These are phyloP conservation scores for Glycine tomentella DNA, from an alignment of 306 rosid species.

Conservation along the genomic window DNA sequence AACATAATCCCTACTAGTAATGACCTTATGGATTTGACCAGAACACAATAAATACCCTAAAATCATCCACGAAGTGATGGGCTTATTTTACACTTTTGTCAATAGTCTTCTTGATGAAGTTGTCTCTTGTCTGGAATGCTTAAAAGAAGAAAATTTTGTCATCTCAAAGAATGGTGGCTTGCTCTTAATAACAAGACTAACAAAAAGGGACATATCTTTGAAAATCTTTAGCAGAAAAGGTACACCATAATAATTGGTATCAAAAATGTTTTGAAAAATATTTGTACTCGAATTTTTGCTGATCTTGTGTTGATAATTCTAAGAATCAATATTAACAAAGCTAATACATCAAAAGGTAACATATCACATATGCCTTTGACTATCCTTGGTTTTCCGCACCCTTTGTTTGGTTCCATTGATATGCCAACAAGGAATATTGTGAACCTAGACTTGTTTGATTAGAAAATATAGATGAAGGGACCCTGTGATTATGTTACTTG, in stretches of 20 bases:
- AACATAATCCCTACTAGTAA: slow-evolving; percentile 55
- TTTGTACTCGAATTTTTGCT: slow-evolving; percentile 54
- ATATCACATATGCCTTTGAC: slow-evolving; percentile 33
- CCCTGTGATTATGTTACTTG: slow-evolving; percentile 33
- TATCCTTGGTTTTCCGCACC: slow-evolving; percentile 68
- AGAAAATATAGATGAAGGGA: slow-evolving; percentile 49
- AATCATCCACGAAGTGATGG: slow-evolving; percentile 30
- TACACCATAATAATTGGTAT: slow-evolving; percentile 54
- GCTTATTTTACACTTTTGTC: slow-evolving; percentile 9
- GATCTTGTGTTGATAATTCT: slow-evolving; percentile 54
- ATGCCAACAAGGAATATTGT: background rate
- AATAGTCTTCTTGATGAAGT: slow-evolving; percentile 53
- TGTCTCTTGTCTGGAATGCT: slow-evolving; percentile 43
- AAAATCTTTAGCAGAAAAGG: slow-evolving; percentile 47
- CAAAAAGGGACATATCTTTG: slow-evolving; percentile 51
- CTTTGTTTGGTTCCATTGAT: slow-evolving; percentile 59
- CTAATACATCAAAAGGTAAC: background rate
- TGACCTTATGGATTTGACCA: slow-evolving; percentile 73
- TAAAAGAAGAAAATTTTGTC: slow-evolving; percentile 28
- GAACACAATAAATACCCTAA: slow-evolving; percentile 51
- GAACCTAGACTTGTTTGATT: slow-evolving; percentile 27
- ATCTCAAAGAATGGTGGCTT: slow-evolving; percentile 34
- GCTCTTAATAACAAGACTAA: slow-evolving; percentile 44
- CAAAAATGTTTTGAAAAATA: slow-evolving; percentile 50
- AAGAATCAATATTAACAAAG: background rate